Base-by-base conservation (phyloP, 2,329 filamentous ascomycete genomes). In the Thyridium curvatum region DNA sequence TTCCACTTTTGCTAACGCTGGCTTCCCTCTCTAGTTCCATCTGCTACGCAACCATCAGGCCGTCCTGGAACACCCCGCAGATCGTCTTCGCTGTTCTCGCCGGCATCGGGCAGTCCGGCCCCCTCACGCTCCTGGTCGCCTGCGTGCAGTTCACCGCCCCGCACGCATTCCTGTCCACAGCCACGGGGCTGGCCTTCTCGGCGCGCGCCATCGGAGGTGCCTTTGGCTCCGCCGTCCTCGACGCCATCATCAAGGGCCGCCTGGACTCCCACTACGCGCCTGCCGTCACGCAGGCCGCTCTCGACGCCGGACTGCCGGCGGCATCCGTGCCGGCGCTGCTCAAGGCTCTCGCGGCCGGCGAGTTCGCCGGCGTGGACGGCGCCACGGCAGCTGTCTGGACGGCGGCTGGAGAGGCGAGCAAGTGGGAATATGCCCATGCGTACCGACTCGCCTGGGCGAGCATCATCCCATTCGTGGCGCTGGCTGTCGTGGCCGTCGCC, bases 141-240 rank as follows among this genome's bases (percentile, higher is more conserved):
- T 60, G 65, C 37, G 61, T 74, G 14, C 71, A 75, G 46, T 74
- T 74, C 50, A 72, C 70, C 2, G 65, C 71, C 1, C 70, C 71
- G 3, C 71, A 74, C 43, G 65, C 65, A 4, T 72, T 64, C 47
- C 62, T 74, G 12, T 72, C 69, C 1, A 74, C 71, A 0, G 71
- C 71, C 1, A 74, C 71, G 0, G 71, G 71, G 0, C 61, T 75
- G 1, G 69, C 68, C 4, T 74, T 74, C 49, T 72, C 69, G 1
- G 69, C 69, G 3, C 61, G 71, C 18, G 71, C 71, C 21, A 66
- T 75, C 13, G 71, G 71, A 16, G 71, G 71, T 14, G 70, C 71
- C 1, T 73, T 74, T 38, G 71, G 71, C 1, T 71, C 68, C 2
- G 70, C 71, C 1, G 69, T 73, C 3, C 55, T 75, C 2, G 60